Conservation (phyloP, 2,329 filamentous ascomycete genomes). For the Sclerotinia borealis region DNA sequence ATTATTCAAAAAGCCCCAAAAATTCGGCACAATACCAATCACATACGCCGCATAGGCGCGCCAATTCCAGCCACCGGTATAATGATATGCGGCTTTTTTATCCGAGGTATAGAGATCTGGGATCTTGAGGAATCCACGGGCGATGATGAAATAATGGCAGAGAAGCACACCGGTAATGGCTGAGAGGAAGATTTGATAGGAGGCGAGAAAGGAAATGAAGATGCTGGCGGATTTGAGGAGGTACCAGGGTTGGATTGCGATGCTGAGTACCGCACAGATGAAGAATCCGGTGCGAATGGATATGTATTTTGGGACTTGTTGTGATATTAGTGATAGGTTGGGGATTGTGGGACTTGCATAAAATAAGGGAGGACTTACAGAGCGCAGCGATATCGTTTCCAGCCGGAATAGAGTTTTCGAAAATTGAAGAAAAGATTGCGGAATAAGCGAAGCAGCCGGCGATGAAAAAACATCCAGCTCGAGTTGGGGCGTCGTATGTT, state of each 20-base stretch:
- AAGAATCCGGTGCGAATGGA: conserved; percentile 37
- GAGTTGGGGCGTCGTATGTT: conserved; percentile 33
- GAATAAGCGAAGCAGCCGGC: conserved; percentile 38
- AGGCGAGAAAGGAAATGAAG: conserved; percentile 38
- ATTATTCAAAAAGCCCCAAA: conserved; percentile 38
- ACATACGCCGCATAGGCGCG: conserved; percentile 34
- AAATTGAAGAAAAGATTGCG: conserved; percentile 39
- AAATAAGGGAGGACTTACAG: neutral
- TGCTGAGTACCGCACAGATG: conserved; percentile 34
- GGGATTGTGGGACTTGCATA: neutral
- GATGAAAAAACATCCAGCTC: conserved; percentile 38
- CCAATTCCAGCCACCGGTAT: conserved; percentile 34
- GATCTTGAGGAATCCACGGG: conserved; percentile 34
- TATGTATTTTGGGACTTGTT: conserved; percentile 35
- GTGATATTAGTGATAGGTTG: neutral
- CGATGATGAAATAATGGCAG: conserved; percentile 39
- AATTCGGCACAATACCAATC: conserved; percentile 36
- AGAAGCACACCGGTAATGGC: conserved; percentile 39
- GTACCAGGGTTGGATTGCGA: conserved; percentile 37
- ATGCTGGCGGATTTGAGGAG: conserved; percentile 33
- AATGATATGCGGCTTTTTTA: conserved; percentile 32
- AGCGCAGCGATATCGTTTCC: conserved; percentile 36
- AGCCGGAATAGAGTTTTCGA: conserved; percentile 39
- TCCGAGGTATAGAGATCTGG: conserved; percentile 33
- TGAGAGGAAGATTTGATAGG: conserved; percentile 39